A percentile compares a stretch with the other conserved stretches of the same genome.
phyloP scores from a whole-genome alignment of 2,329 filamentous ascomycete species.

The Curvularia eragrostidis region DNA sequence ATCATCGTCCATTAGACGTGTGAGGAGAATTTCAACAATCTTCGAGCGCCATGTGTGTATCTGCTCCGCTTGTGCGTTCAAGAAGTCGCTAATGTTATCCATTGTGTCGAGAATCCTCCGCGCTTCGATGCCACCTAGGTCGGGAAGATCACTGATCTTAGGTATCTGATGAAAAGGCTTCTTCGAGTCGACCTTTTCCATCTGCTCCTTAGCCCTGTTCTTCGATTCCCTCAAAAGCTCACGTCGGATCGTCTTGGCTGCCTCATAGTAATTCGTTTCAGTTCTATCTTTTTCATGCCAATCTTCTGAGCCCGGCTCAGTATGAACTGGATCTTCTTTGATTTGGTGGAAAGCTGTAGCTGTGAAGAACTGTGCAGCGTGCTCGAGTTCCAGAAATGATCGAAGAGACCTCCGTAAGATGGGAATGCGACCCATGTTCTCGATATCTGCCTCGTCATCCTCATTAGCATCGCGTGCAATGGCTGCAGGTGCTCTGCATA shows the following conservation, averaged over 20 bases:
- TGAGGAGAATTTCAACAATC: constrained; percentile 73
- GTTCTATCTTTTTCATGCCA: constrained; percentile 70
- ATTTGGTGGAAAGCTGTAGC: constrained; percentile 86
- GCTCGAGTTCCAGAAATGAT: constrained; percentile 76
- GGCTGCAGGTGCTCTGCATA: constrained; percentile 30
- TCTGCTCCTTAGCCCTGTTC: constrained; percentile 66
- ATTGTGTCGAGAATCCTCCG: constrained; percentile 70
- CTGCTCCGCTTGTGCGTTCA: constrained; percentile 75
- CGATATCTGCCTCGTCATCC: constrained; percentile 49
- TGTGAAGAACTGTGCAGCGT: constrained; percentile 83
- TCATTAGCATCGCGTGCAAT: constrained; percentile 46
- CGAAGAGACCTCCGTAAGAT: constrained; percentile 72
- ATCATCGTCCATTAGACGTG: constrained; percentile 83
- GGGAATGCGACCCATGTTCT: constrained; percentile 57
- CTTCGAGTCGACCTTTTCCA: constrained; percentile 59
- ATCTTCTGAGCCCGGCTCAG: constrained; percentile 69
- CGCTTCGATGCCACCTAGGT: constrained; percentile 75
- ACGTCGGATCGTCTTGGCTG: constrained; percentile 76
- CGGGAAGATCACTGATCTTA: constrained; percentile 61
- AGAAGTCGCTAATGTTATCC: constrained; percentile 66
- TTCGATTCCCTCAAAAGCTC: constrained; percentile 73
- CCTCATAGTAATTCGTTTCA: constrained; percentile 77
- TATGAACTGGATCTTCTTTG: constrained; percentile 71
- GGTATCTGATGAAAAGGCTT: constrained; percentile 34
- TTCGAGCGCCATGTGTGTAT: constrained; percentile 78